Evolutionary conservation across 2,329 filamentous ascomycete species (phyloP).

Genomic region (Rosellinia necatrix): DNA sequence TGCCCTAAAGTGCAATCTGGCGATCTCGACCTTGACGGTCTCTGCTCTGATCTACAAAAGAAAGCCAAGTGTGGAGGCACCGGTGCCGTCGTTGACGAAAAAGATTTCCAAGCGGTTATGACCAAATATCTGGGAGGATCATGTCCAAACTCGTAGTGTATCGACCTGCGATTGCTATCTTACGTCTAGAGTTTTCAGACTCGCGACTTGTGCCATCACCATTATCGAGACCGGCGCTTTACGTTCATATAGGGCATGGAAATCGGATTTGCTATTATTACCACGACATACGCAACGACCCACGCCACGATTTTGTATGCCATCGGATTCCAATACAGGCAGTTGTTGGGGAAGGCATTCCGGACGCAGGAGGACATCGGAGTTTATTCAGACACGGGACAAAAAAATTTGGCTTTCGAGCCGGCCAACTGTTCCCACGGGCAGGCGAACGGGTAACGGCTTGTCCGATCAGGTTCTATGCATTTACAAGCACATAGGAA

Average conservation of each 20-base stretch:
- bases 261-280: constrained; percentile 18
- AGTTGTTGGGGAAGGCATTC: constrained; percentile 6
- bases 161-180: neutral
- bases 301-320: neutral
- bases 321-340: constrained; percentile 1
- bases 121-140: constrained; percentile 57
- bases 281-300: constrained; percentile 11
- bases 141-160: constrained; percentile 13
- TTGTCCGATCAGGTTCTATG: constrained; percentile 19
- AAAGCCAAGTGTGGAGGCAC: constrained; percentile 95
- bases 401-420: constrained; percentile 18
- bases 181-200: constrained; percentile 5
- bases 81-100: constrained; percentile 86
- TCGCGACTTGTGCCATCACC: constrained; percentile 24
- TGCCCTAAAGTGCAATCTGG: constrained; percentile 88
- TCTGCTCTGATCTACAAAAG: constrained; percentile 90
- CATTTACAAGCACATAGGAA: constrained; percentile 24
- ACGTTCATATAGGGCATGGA: constrained; percentile 13
- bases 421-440: constrained; percentile 6
- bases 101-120: constrained; percentile 83
- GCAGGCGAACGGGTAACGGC: constrained; percentile 17
- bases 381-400: constrained; percentile 23
- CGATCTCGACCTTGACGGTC: constrained; percentile 89
- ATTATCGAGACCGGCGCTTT: constrained; percentile 19
- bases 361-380: constrained; percentile 12